Base-by-base conservation (phyloP, 176 grass and related monocot species). In the Aegilops bicornis region DNA sequence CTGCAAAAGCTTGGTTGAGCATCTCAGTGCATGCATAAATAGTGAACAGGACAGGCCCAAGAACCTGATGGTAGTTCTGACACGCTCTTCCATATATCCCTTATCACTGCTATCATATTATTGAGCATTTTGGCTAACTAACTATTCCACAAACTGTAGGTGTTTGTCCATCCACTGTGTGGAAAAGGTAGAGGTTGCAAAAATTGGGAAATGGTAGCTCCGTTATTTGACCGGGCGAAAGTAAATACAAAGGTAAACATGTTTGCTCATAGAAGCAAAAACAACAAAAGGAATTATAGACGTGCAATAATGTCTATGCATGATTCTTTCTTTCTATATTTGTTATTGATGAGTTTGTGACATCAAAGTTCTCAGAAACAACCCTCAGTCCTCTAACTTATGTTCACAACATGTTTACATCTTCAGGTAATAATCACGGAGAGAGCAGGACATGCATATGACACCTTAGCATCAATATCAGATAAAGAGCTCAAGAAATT, bases 91-190 rank as follows among this genome's bases (percentile, higher is more conserved):
- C 39, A 10, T 58, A 59, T 84, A 31, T 81, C 23, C 20, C 47
- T n/a, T 61, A 79, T 33, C 58, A 42, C 61, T 86, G 19, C 8
- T 79, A 35, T 79, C 35, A 27, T 64, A 63, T 23, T 62, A 1
- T 77, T 66, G 48, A 54, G 17, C 37, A 67, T 67, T 81, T 67
- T 47, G 63, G 29, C 42, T 58, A 73, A 56, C 62, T 83, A 78
- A 66, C 8, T 79, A 5, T 59, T 66, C 17, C 22, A 29, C 33
- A 78, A 39, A n/a, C 33, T 95, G 45, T 72, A 98, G 96, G 90
- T 98, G 86, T 91, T 98, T 91, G 93, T 98, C 50, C 96, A 98
- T 86, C 96, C 96, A 82, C 79, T 94, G 8, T 98, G 96, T 84
- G 96, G 96, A 86, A 98, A 98, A 92, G 90, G 88, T 80, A 92